Evolutionary conservation across 306 rosid species (phyloP).

Genomic region (Albizia julibrissin): DNA sequence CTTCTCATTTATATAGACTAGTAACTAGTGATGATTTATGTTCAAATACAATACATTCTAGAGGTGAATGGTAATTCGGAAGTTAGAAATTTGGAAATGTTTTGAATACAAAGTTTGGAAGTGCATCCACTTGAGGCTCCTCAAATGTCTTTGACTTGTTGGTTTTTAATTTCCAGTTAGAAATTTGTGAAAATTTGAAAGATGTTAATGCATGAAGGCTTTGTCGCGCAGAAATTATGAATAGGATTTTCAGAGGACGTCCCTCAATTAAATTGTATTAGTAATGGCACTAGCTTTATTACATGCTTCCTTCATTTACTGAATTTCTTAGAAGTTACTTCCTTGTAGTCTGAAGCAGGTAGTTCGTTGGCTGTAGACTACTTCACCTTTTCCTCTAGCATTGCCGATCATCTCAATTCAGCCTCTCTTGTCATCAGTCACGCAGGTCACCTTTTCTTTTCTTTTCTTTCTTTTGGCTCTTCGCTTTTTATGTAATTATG

Average conservation of each 20-base stretch:
- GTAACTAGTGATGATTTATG: neutral
- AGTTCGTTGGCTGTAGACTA: constrained; percentile 61
- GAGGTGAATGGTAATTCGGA: neutral
- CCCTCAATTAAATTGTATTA: neutral
- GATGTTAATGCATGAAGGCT: neutral
- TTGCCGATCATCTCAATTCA: constrained; percentile 77
- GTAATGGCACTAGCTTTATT: neutral
- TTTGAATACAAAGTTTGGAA: neutral
- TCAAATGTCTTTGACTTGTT: neutral
- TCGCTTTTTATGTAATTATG: constrained; percentile 8
- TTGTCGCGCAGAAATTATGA: neutral
- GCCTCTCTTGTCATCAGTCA: constrained; percentile 92
- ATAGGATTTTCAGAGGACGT: neutral
- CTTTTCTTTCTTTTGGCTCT: neutral
- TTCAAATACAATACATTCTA: neutral
- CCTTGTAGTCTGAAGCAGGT: constrained; percentile 64
- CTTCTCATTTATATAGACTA: neutral
- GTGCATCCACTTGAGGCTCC: neutral
- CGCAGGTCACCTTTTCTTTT: constrained; percentile 51
- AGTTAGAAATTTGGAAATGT: neutral
- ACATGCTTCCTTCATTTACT: neutral
- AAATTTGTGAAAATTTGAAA: neutral
- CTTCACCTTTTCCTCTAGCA: constrained; percentile 90
- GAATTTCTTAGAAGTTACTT: neutral
- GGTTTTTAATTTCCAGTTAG: neutral